Conservation (phyloP, 1,139 yeast genomes). For the Blastobotrys apis region DNA sequence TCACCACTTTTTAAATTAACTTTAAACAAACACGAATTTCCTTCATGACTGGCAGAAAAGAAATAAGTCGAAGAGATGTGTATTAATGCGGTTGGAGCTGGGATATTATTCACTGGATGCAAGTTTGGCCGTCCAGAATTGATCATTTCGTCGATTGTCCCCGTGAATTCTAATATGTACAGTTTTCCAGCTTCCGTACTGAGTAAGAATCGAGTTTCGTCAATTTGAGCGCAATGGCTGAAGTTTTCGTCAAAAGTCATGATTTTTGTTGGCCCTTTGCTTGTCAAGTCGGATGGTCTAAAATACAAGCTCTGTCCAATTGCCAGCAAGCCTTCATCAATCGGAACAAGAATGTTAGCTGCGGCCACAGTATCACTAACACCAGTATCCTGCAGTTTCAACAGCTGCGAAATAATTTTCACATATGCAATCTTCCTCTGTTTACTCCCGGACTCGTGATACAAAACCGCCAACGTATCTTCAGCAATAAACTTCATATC, state of each 20-base stretch:
- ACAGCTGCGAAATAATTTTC: too few species aligned
- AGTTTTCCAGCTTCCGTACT: conserved; percentile 3
- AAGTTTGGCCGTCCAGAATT: conserved; percentile 9
- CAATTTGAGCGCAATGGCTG: background rate
- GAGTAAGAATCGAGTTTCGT: conserved; percentile 1
- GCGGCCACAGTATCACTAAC: background rate
- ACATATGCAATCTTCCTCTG: too few species aligned
- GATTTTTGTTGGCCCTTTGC: background rate
- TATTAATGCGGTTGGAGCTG: conserved; percentile 18
- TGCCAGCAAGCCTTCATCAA: background rate
- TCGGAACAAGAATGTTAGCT: conserved; percentile 1
- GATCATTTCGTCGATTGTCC: background rate
- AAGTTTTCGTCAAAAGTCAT: background rate
- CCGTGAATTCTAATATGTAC: conserved; percentile 12
- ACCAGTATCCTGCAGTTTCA: background rate
- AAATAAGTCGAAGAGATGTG: conserved; percentile 20
- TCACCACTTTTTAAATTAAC: conserved; percentile 9
- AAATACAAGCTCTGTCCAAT: background rate
- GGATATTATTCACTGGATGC: conserved; percentile 13
- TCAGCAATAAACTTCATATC: conserved; percentile 18
- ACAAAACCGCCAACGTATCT: conserved; percentile 2
- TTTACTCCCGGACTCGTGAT: too few species aligned
- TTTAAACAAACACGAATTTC: conserved; percentile 17
- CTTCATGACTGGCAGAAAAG: conserved; percentile 19
- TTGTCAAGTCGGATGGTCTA: background rate